These are phyloP conservation scores for Colletotrichum sp. DNA, from an alignment of 2,329 filamentous ascomycete species.

Conservation along the genomic window DNA sequence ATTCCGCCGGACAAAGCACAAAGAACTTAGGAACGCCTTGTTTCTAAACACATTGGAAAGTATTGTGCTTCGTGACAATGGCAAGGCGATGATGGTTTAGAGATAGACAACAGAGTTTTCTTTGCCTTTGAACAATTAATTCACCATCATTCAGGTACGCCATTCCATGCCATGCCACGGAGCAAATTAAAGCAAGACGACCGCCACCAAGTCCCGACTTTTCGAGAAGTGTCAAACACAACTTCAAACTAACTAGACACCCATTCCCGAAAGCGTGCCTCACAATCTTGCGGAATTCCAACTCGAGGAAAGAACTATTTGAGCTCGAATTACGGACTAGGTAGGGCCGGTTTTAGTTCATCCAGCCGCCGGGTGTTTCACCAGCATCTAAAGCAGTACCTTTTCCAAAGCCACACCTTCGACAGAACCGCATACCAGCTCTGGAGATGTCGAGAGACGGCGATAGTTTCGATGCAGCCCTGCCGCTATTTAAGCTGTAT, in stretches of 20 bases:
- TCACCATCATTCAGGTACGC: neutral
- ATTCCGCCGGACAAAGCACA: neutral
- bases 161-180: fast-evolving
- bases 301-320: neutral
- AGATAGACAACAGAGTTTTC: neutral
- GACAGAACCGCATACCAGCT: neutral
- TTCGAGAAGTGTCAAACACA: neutral
- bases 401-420: neutral
- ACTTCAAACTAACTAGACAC: neutral
- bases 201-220: neutral
- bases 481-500: neutral
- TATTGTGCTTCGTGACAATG: neutral
- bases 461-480: neutral
- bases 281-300: neutral
- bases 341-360: neutral
- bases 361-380: neutral
- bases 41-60: neutral
- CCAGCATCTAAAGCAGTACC: neutral
- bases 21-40: neutral
- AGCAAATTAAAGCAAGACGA: neutral
- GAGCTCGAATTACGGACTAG: neutral
- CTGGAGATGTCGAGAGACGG: neutral
- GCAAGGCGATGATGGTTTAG: neutral
- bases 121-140: neutral
- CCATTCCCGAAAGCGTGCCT: neutral